phyloP scores from a whole-genome alignment of 129 eudicot genomes.

The Flaveria brownii region DNA sequence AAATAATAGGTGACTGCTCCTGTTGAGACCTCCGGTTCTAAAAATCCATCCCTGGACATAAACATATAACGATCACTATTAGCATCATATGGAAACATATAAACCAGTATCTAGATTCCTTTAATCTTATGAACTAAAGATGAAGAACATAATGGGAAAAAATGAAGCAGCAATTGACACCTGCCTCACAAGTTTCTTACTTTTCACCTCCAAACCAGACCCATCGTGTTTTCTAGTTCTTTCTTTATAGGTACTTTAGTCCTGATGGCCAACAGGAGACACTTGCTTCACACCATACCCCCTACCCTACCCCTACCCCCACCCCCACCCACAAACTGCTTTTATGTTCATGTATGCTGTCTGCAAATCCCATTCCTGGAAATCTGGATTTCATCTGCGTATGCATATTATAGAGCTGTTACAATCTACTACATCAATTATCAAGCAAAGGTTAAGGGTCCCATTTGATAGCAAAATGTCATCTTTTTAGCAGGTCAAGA shows the following conservation, averaged over 20 bases:
- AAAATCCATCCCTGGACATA: not conserved
- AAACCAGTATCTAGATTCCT: slow-evolving; percentile 14
- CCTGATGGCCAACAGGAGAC: slow-evolving; percentile 40
- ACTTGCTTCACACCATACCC: slow-evolving; percentile 22
- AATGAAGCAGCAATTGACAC: not conserved
- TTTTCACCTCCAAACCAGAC: slow-evolving; percentile 30
- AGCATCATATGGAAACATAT: slow-evolving; percentile 17
- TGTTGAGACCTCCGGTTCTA: no score
- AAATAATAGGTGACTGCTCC: no score
- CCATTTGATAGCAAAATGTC: slow-evolving; percentile 31
- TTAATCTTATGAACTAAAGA: not conserved
- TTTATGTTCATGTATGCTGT: slow-evolving; percentile 19
- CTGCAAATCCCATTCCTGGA: slow-evolving; percentile 26
- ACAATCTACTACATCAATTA: slow-evolving; percentile 25
- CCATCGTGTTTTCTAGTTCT: slow-evolving; percentile 29
- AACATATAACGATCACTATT: slow-evolving; percentile 17
- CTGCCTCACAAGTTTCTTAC: slow-evolving; percentile 26
- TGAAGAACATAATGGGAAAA: no score
- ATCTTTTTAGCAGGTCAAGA: slow-evolving; percentile 28
- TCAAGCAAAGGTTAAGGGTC: slow-evolving; percentile 26
- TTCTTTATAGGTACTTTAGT: slow-evolving; percentile 20
- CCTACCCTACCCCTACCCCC: slow-evolving; percentile 11
- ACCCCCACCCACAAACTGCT: slow-evolving; percentile 11
- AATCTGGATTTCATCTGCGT: slow-evolving; percentile 31
- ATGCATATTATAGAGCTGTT: slow-evolving; percentile 33